phyloP scores from a whole-genome alignment of 139 green algal species.

The Spirogloea muscicola region DNA sequence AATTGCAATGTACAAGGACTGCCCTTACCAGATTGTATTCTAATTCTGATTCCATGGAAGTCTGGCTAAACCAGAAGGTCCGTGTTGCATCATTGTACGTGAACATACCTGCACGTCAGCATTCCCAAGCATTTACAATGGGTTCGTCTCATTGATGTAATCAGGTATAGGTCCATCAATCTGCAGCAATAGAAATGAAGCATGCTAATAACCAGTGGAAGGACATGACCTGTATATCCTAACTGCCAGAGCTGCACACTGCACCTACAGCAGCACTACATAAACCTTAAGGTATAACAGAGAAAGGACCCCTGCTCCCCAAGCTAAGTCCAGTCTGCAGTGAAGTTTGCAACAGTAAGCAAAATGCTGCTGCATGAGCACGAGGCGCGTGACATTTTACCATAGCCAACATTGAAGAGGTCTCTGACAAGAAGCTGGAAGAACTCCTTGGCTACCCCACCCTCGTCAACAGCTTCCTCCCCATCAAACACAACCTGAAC shows the following conservation, averaged over 20 bases:
- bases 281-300: neutral
- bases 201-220: too few species aligned
- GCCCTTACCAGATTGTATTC: neutral
- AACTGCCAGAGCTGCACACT: neutral
- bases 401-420: too few species aligned
- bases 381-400: too few species aligned
- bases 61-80: slow-evolving; percentile 44
- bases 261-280: neutral
- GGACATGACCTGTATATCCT: neutral
- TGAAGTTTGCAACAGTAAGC: too few species aligned
- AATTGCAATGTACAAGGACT: neutral
- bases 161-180: neutral
- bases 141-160: neutral
- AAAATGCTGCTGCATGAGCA: too few species aligned
- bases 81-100: slow-evolving; percentile 63
- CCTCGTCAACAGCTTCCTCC: slow-evolving; percentile 85
- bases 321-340: too few species aligned
- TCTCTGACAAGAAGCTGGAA: slow-evolving; percentile 76
- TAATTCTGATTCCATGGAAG: slow-evolving; percentile 13
- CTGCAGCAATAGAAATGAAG: neutral
- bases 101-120: slow-evolving; percentile 67
- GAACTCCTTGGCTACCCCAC: slow-evolving; percentile 84
- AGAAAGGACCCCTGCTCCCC: too few species aligned
- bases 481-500: slow-evolving; percentile 79
- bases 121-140: neutral